These are phyloP conservation scores for Aspergillus sclerotialis DNA, from an alignment of 2,329 filamentous ascomycete genomes.

Conservation along the genomic window DNA sequence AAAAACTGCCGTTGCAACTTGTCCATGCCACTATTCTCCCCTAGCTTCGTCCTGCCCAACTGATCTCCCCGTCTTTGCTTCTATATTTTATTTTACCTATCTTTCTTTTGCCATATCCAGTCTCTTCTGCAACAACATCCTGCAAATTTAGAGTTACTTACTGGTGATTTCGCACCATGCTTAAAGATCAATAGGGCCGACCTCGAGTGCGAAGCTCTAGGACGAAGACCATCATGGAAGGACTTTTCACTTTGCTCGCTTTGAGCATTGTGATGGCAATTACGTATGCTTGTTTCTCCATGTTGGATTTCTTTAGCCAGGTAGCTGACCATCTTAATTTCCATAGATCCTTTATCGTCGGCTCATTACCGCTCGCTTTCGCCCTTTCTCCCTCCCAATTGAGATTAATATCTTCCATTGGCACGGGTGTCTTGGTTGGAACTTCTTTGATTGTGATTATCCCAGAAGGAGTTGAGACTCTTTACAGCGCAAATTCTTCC, in stretches of 20 bases:
- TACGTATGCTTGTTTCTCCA: constrained; percentile 38
- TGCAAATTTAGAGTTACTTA: too few species aligned
- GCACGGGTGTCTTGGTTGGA: constrained; percentile 88
- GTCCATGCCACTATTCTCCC: too few species aligned
- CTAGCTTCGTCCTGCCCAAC: too few species aligned
- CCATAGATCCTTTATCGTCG: constrained; percentile 81
- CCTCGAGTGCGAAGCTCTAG: constrained; percentile 16
- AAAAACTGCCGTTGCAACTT: neutral
- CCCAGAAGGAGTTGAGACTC: constrained; percentile 87
- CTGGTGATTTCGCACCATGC: constrained; percentile 17
- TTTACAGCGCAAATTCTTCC: constrained; percentile 54
- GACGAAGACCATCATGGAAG: constrained; percentile 46
- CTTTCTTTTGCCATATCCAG: neutral
- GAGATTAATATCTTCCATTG: constrained; percentile 82
- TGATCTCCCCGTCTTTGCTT: too few species aligned
- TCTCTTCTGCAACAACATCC: neutral
- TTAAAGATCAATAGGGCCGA: constrained; percentile 19
- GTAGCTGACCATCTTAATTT: constrained; percentile 9
- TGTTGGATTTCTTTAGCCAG: constrained; percentile 3
- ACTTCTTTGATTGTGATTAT: constrained; percentile 97
- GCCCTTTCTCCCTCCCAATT: constrained; percentile 79
- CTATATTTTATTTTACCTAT: neutral
- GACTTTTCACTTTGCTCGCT: constrained; percentile 57
- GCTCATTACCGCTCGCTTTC: constrained; percentile 83
- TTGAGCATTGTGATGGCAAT: constrained; percentile 60